Percentiles rank a stretch among this genome's conserved stretches.
These are phyloP conservation scores for Gossypium bickii DNA, from an alignment of 345 rosid species.

Conservation along the genomic window DNA sequence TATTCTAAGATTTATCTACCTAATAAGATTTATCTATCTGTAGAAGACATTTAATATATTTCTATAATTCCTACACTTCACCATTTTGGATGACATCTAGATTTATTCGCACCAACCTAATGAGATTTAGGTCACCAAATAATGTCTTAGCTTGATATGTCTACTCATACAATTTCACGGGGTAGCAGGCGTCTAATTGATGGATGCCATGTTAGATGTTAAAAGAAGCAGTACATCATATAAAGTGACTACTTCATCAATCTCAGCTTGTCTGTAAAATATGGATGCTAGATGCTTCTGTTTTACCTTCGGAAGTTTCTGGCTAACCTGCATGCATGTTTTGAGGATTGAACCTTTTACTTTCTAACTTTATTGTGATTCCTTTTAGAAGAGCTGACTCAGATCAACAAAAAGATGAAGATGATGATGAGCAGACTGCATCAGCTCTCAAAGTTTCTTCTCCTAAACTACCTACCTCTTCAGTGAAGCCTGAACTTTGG, in stretches of 20 bases:
- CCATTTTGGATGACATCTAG: neutral
- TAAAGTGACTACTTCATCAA: neutral
- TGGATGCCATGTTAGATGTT: neutral
- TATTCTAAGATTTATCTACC: too few species aligned
- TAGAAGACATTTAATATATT: too few species aligned
- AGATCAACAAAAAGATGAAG: constrained; percentile 43
- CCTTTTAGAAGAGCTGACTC: constrained; percentile 40
- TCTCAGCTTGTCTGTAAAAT: neutral
- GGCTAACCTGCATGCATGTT: neutral
- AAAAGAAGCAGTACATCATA: neutral
- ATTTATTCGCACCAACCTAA: neutral
- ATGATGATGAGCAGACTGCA: constrained; percentile 29
- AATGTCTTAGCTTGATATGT: neutral
- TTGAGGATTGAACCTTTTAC: neutral
- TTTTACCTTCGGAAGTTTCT: neutral
- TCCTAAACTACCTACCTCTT: constrained; percentile 44
- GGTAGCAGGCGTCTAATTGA: neutral
- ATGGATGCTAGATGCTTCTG: neutral
- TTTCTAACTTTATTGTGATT: constrained; percentile 19
- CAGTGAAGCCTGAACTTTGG: constrained; percentile 53
- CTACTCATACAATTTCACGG: neutral
- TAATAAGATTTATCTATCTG: too few species aligned
- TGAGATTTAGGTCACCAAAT: neutral
- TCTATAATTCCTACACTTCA: too few species aligned
- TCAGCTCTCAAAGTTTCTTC: constrained; percentile 35